Percentiles rank a stretch among this genome's conserved stretches.
These are phyloP conservation scores for Coprinopsis sp. DNA, from an alignment of 768 basidiomycete genomes.

Conservation along the genomic window DNA sequence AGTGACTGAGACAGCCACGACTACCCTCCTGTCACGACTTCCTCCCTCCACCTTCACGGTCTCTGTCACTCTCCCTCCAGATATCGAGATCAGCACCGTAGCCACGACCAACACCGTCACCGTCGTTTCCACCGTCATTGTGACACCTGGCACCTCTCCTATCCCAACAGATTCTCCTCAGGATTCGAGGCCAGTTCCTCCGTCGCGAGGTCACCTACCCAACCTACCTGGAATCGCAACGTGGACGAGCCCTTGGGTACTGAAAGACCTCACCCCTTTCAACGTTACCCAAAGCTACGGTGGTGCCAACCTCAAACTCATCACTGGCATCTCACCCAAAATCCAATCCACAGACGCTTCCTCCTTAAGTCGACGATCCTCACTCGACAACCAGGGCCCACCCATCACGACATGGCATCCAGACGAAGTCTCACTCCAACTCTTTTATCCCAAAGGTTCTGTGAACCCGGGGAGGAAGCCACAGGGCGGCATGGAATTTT, in stretches of 20 bases:
- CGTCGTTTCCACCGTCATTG: background rate
- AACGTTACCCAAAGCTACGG: conserved; percentile 52
- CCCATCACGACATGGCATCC: conserved; percentile 14
- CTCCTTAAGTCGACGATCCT: conserved; percentile 18
- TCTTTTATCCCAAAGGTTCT: conserved; percentile 65
- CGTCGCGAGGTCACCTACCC: background rate
- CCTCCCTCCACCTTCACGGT: conserved; percentile 1
- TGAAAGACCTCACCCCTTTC: conserved; percentile 59
- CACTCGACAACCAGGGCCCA: conserved; percentile 4
- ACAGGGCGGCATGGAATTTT: conserved; percentile 71
- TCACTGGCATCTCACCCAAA: conserved; percentile 41
- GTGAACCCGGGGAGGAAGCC: conserved; percentile 63
- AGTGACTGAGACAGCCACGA: background rate
- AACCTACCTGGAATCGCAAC: conserved; percentile 3
- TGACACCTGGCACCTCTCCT: background rate
- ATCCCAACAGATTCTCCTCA: background rate
- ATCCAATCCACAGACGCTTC: conserved; percentile 10
- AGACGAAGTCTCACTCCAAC: conserved; percentile 44
- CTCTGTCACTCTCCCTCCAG: background rate
- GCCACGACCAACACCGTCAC: conserved; percentile 1
- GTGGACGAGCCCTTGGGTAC: conserved; percentile 51
- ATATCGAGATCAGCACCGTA: background rate
- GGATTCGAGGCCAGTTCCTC: background rate
- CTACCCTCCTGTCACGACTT: background rate
- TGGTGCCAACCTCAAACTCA: conserved; percentile 53